Conservation (phyloP, 768 basidiomycete species). For the Gautieria morchelliformis region DNA sequence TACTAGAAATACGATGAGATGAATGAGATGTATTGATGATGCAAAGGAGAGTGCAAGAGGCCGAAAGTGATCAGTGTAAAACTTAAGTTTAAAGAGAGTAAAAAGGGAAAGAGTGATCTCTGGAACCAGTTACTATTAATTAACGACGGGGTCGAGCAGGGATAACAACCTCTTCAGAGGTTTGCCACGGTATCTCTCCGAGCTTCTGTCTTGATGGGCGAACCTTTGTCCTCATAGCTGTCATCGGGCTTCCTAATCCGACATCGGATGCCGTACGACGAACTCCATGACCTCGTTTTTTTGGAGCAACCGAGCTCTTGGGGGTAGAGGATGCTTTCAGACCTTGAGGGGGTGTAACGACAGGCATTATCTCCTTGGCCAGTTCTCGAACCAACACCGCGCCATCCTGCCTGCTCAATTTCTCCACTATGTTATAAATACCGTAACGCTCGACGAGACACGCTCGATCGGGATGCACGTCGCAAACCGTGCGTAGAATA, state of each 20-base stretch:
- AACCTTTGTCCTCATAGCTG: slow-evolving; percentile 24
- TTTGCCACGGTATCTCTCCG: slow-evolving; percentile 57
- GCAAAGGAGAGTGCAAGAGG: background rate
- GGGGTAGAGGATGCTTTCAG: slow-evolving; percentile 9
- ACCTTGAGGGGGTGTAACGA: slow-evolving; percentile 48
- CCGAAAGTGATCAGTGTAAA: background rate
- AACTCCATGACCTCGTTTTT: slow-evolving; percentile 30
- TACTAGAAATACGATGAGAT: background rate
- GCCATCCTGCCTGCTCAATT: slow-evolving; percentile 74
- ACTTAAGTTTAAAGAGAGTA: background rate
- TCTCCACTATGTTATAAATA: slow-evolving; percentile 69
- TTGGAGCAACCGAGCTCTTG: slow-evolving; percentile 45
- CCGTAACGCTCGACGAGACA: slow-evolving; percentile 78
- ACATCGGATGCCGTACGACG: slow-evolving; percentile 63
- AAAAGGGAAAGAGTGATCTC: background rate
- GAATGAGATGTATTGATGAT: background rate
- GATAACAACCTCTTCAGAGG: background rate
- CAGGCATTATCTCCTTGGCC: slow-evolving; percentile 76
- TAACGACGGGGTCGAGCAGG: background rate
- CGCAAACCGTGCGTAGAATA: slow-evolving; percentile 77
- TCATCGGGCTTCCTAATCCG: slow-evolving; percentile 14
- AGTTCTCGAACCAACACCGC: slow-evolving; percentile 88
- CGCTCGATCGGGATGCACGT: slow-evolving; percentile 79
- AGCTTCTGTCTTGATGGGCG: slow-evolving; percentile 40
- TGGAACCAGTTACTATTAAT: background rate